Evolutionary conservation across 1,284 basidiomycete genomes (phyloP).

Genomic region (Ceratorhiza oryzae-sativae): DNA sequence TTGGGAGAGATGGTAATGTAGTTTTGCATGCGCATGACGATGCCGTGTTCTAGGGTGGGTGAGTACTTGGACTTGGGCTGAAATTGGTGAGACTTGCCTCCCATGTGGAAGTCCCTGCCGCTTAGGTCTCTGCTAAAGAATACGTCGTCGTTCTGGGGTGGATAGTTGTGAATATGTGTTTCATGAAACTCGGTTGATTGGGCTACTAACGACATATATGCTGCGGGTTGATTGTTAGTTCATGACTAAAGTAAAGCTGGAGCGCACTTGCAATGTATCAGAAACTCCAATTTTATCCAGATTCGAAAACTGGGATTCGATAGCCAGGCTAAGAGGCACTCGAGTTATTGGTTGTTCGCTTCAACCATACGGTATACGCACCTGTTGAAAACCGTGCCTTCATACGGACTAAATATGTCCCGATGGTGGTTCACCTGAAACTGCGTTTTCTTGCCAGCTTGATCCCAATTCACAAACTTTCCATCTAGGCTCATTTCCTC

Average conservation of each 20-base stretch:
- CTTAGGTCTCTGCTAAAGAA: conserved; percentile 26
- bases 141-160: conserved; percentile 28
- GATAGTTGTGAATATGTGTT: neutral
- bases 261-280: conserved; percentile 14
- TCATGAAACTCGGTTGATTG: neutral
- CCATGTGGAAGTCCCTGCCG: conserved; percentile 27
- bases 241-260: neutral
- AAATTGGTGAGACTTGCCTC: neutral
- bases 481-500: conserved; percentile 21
- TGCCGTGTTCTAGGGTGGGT: conserved; percentile 11
- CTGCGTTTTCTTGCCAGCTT: conserved; percentile 3
- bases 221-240: neutral
- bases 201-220: conserved; percentile 19
- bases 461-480: neutral
- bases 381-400: conserved; percentile 28
- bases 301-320: conserved; percentile 35
- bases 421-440: conserved; percentile 13
- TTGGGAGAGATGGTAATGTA: conserved; percentile 29
- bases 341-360: neutral
- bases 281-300: conserved; percentile 11
- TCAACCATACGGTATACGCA: neutral
- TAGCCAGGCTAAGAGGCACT: neutral
- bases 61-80: neutral
- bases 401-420: conserved; percentile 25
- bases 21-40: conserved; percentile 37